Evolutionary conservation across 805 yeast genomes (phyloP).

Genomic region (Teunomyces panamensis): DNA sequence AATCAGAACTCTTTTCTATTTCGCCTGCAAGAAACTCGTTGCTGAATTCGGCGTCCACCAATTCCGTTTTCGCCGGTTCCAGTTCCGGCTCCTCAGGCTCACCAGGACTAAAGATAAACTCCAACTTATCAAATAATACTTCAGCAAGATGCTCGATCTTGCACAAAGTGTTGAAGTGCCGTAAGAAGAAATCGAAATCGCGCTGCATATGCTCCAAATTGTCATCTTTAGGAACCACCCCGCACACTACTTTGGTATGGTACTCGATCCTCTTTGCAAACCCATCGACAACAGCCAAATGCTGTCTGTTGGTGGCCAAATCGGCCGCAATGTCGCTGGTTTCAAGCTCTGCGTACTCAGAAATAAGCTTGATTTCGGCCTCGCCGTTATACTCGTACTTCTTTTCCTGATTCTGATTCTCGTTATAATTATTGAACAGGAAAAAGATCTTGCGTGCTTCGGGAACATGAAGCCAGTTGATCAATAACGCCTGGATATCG

Average conservation of each 20-base stretch:
- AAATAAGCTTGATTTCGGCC: conserved; percentile 8
- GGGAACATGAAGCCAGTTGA: conserved; percentile 65
- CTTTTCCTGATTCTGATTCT: conserved; percentile 1
- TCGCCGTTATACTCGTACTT: conserved; percentile 1
- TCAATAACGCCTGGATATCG: conserved; percentile 57
- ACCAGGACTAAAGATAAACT: conserved; percentile 9
- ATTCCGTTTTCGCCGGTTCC: conserved; percentile 4
- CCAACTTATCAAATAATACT: conserved; percentile 22
- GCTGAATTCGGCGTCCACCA: conserved; percentile 26
- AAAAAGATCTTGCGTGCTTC: conserved; percentile 63
- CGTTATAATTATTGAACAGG: conserved; percentile 18
- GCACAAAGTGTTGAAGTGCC: conserved; percentile 29
- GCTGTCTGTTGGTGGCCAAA: conserved; percentile 11
- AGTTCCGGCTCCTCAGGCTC: conserved; percentile 6
- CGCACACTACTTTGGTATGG: conserved; percentile 9
- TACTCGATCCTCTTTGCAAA: conserved; percentile 12
- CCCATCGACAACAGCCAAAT: conserved; percentile 11
- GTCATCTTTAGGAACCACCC: neutral
- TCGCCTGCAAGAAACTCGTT: conserved; percentile 29
- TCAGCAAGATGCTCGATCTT: conserved; percentile 30
- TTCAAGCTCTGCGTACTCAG: conserved; percentile 9
- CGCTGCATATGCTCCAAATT: conserved; percentile 8
- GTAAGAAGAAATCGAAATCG: conserved; percentile 26
- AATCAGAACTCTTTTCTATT: conserved; percentile 14
- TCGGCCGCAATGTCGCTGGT: conserved; percentile 17